These are phyloP conservation scores for Boletus insuetus DNA, from an alignment of 768 basidiomycete genomes.

Conservation along the genomic window DNA sequence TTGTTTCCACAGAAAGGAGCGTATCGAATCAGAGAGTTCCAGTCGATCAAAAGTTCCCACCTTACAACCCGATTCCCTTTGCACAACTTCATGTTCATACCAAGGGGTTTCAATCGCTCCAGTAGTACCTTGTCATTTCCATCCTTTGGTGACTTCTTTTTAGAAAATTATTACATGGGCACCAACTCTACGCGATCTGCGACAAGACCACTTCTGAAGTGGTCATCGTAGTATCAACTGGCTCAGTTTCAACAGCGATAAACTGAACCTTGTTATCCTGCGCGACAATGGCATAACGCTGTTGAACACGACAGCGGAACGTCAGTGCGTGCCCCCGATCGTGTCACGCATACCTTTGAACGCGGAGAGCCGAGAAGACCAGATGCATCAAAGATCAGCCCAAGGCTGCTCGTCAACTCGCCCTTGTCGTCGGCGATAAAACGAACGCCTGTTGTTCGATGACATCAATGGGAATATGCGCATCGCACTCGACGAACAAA, in stretches of 20 bases:
- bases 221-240: slow-evolving; percentile 50
- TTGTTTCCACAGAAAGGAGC: too few species aligned
- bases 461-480: background rate
- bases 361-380: slow-evolving; percentile 63
- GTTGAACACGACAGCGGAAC: background rate
- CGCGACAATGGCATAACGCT: slow-evolving; percentile 59
- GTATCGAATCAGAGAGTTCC: too few species aligned
- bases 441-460: slow-evolving; percentile 39
- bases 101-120: too few species aligned
- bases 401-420: slow-evolving; percentile 49
- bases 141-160: background rate
- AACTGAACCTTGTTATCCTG: slow-evolving; percentile 56
- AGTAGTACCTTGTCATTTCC: too few species aligned
- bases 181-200: slow-evolving; percentile 19
- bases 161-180: too few species aligned
- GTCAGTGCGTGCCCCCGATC: background rate
- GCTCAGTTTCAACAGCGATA: slow-evolving; percentile 50
- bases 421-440: slow-evolving; percentile 73
- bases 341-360: slow-evolving; percentile 46
- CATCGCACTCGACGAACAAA: background rate
- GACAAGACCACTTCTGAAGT: slow-evolving; percentile 46
- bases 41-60: too few species aligned
- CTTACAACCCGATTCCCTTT: too few species aligned
- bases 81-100: too few species aligned
- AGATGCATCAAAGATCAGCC: slow-evolving; percentile 62